Evolutionary conservation across 345 rosid species (phyloP).

Genomic region (Populus tremula): DNA sequence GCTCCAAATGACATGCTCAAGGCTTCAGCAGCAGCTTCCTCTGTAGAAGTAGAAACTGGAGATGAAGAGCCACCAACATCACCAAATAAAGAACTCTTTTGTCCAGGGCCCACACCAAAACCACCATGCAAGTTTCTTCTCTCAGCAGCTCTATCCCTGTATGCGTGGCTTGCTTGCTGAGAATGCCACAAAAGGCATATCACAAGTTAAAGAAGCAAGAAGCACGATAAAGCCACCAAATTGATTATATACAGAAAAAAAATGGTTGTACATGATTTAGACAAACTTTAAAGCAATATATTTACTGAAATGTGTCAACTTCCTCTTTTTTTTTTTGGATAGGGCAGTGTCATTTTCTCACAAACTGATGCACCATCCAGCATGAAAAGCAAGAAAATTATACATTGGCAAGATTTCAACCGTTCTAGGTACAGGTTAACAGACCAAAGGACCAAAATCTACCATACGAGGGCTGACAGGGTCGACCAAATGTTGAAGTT

Average conservation of each 20-base stretch:
- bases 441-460: neutral
- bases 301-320: neutral
- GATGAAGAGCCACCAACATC: constrained; percentile 28
- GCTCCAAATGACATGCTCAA: constrained; percentile 65
- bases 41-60: constrained; percentile 29
- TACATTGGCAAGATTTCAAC: neutral
- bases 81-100: constrained; percentile 39
- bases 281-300: neutral
- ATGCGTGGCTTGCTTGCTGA: constrained; percentile 43
- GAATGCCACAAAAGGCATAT: constrained; percentile 17
- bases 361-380: neutral
- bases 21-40: constrained; percentile 69
- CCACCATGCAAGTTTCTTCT: constrained; percentile 81
- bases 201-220: neutral
- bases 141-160: constrained; percentile 91
- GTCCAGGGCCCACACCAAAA: constrained; percentile 81
- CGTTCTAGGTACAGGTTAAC: neutral
- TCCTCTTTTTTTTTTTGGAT: neutral
- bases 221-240: neutral
- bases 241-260: neutral
- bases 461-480: neutral
- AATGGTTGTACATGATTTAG: neutral
- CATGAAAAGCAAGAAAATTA: neutral
- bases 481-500: neutral
- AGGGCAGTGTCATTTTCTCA: no score